Evolutionary conservation across 2,329 filamentous ascomycete species (phyloP).

Genomic region (Tolypocladium paradoxum): DNA sequence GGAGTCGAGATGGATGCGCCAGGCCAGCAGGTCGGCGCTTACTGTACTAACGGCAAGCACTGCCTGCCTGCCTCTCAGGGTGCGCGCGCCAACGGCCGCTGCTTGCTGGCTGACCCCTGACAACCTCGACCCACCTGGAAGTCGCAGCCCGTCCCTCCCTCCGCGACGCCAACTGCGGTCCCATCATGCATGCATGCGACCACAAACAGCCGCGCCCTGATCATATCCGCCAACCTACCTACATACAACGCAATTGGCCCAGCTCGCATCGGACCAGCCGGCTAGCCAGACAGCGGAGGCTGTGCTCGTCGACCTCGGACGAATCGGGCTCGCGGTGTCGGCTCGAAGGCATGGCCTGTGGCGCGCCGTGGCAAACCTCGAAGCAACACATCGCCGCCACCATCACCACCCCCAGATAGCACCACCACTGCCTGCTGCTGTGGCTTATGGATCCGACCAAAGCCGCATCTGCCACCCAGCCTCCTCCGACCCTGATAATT

Average conservation of each 20-base stretch:
- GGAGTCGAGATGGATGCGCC: not conserved
- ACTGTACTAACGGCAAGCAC: not conserved
- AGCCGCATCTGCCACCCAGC: not conserved
- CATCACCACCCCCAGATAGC: not conserved
- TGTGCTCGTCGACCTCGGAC: not conserved
- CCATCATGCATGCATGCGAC: not conserved
- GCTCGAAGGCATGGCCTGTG: not conserved
- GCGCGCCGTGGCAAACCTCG: not conserved
- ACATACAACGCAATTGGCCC: not conserved
- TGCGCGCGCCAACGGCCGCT: not conserved
- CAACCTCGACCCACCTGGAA: not conserved
- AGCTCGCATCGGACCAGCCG: not conserved
- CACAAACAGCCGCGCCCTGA: not conserved
- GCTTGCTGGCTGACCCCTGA: not conserved
- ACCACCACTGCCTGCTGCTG: not conserved
- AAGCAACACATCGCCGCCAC: not conserved
- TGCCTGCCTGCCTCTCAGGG: not conserved
- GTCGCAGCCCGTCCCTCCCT: not conserved
- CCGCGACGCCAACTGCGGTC: not conserved
- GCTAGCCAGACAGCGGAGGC: not conserved
- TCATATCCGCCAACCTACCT: not conserved
- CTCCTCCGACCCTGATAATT: constrained; percentile 6
- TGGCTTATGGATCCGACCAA: constrained; percentile 7
- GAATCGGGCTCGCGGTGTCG: not conserved
- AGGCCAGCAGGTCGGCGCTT: too few relatives aligned